phyloP scores from a whole-genome alignment of 345 rosid genomes.

The Acer negundo region DNA sequence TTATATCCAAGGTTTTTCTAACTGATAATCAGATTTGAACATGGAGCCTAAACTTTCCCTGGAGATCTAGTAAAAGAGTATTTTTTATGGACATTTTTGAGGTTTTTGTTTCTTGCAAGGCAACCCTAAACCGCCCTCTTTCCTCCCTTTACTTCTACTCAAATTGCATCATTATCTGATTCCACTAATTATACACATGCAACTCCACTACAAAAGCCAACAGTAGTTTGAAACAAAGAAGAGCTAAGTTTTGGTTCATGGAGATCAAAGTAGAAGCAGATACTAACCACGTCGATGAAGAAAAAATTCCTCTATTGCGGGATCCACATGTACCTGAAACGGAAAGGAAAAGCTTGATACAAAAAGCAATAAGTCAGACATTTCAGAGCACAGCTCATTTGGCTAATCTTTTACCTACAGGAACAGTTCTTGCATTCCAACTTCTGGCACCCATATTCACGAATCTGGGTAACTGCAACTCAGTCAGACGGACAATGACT shows the following conservation, averaged over 20 bases:
- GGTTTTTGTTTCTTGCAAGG: conserved; percentile 67
- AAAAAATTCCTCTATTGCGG: conserved; percentile 50
- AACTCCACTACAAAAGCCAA: not conserved
- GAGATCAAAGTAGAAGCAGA: conserved; percentile 44
- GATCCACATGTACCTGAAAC: conserved; percentile 33
- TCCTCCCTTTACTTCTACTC: conserved; percentile 43
- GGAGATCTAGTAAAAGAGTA: conserved; percentile 5
- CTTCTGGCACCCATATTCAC: conserved; percentile 77
- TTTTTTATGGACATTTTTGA: conserved; percentile 4
- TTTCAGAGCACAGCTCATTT: conserved; percentile 86
- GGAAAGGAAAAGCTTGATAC: conserved; percentile 54
- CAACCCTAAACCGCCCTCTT: conserved; percentile 28
- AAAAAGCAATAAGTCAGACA: conserved; percentile 79
- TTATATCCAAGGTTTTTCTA: not conserved
- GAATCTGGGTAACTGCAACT: conserved; percentile 74
- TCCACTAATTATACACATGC: conserved; percentile 13
- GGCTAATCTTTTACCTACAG: conserved; percentile 91
- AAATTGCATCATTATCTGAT: conserved; percentile 15
- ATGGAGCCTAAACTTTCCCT: not conserved
- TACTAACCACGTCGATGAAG: conserved; percentile 22
- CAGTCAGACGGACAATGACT: conserved; percentile 61
- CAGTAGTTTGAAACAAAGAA: conserved; percentile 3
- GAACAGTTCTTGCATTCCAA: conserved; percentile 92
- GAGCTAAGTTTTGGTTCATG: conserved; percentile 26
- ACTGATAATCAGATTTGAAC: not conserved